Conservation (phyloP, 176 grass and related monocot genomes). For the Triticum monococcum region DNA sequence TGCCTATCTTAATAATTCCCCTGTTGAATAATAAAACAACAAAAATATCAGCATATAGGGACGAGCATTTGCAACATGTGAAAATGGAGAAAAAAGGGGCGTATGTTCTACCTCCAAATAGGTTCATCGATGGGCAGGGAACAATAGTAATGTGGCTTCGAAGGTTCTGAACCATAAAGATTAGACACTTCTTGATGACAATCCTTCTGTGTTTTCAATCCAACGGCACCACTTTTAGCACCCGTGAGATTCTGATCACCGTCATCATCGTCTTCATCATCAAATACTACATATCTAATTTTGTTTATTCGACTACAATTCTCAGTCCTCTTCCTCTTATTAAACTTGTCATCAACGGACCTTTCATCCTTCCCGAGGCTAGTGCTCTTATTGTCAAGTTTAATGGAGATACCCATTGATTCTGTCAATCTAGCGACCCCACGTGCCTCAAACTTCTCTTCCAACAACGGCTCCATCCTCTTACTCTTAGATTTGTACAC, state of each 20-base stretch:
- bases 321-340: neutral
- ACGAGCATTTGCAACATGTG: neutral
- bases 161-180: neutral
- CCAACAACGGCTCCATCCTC: neutral
- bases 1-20: constrained; percentile 49
- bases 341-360: neutral
- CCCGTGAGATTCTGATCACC: neutral
- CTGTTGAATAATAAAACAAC: constrained; percentile 40
- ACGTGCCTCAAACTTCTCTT: neutral
- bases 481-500: neutral
- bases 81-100: neutral
- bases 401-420: neutral
- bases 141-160: neutral
- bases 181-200: neutral
- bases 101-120: constrained; percentile 31
- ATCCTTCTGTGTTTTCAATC: constrained; percentile 5
- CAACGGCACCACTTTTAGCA: neutral
- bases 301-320: neutral
- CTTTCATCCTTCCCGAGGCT: too few species aligned
- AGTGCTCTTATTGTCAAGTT: neutral
- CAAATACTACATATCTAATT: neutral
- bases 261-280: neutral
- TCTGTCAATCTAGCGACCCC: neutral
- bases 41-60: neutral
- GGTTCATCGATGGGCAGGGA: constrained; percentile 16